These are phyloP conservation scores for Fusarium pseudoanthophilum DNA, from an alignment of 2,329 filamentous ascomycete species.

Conservation along the genomic window DNA sequence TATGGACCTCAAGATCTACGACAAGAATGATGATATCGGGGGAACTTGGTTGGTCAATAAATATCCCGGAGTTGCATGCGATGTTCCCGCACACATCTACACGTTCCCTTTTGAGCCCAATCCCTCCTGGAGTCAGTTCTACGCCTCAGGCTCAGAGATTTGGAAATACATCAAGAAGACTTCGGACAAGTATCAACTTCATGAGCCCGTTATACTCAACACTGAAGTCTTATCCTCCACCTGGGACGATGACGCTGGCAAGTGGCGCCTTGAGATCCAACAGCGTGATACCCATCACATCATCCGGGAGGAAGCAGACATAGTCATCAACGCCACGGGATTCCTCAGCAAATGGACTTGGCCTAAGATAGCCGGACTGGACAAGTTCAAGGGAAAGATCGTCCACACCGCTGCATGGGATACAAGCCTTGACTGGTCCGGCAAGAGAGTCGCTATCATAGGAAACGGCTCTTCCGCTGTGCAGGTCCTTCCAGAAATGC, in stretches of 20 bases:
- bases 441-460: not conserved
- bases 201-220: not conserved
- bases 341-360: not conserved
- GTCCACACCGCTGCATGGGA: not conserved
- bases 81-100: not conserved
- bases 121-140: not conserved
- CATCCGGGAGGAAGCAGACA: not conserved
- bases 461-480: not conserved
- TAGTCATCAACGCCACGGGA: not conserved
- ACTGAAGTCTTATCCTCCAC: fast-evolving
- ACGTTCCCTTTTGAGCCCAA: not conserved
- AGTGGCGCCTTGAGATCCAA: not conserved
- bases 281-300: fast-evolving
- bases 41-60: not conserved
- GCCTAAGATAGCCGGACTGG: not conserved
- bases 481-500: not conserved
- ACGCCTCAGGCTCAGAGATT: not conserved
- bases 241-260: not conserved
- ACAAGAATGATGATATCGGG: not conserved
- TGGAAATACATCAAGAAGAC: not conserved
- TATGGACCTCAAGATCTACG: not conserved
- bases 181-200: not conserved
- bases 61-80: not conserved
- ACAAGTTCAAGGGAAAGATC: not conserved
- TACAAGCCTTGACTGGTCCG: not conserved